Conservation (phyloP, 176 grass and related monocot species). For the Rhynchospora pubera region DNA sequence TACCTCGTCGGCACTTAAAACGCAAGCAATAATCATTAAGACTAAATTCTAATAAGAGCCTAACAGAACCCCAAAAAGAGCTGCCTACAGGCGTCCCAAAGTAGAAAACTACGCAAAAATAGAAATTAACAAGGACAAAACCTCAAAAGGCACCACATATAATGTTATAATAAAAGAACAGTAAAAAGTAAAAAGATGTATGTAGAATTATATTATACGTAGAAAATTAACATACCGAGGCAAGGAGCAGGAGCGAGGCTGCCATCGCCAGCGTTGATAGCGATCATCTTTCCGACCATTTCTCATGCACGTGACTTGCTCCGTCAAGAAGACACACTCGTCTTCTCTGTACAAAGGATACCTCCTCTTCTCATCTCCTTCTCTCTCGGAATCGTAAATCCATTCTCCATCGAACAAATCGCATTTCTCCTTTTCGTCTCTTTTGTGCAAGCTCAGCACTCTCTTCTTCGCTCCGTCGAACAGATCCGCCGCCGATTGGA, state of each 20-base stretch:
- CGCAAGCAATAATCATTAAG: neutral
- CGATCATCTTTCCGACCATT: conserved; percentile 80
- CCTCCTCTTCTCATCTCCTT: neutral
- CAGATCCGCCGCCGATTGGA: neutral
- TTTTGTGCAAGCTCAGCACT: conserved; percentile 41
- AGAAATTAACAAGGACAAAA: neutral
- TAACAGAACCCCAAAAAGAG: neutral
- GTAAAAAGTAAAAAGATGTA: neutral
- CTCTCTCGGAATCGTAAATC: conserved; percentile 73
- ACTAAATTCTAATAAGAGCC: neutral
- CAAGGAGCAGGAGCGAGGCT: conserved; percentile 63
- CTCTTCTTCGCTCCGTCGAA: conserved; percentile 21
- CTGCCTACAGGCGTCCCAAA: neutral
- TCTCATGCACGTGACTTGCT: conserved; percentile 82
- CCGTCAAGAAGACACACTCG: conserved; percentile 70
- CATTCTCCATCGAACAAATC: conserved; percentile 62
- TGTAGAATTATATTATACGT: neutral
- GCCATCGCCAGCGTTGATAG: conserved; percentile 90
- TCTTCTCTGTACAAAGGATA: conserved; percentile 70
- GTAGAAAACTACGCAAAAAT: neutral
- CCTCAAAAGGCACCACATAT: neutral
- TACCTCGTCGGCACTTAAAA: neutral
- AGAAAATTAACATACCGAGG: conserved; percentile 28
- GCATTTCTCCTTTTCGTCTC: conserved; percentile 23
- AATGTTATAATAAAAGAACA: no score